These are phyloP conservation scores for Trichoderma gamsii DNA, from an alignment of 495 filamentous ascomycete species.

Conservation along the genomic window DNA sequence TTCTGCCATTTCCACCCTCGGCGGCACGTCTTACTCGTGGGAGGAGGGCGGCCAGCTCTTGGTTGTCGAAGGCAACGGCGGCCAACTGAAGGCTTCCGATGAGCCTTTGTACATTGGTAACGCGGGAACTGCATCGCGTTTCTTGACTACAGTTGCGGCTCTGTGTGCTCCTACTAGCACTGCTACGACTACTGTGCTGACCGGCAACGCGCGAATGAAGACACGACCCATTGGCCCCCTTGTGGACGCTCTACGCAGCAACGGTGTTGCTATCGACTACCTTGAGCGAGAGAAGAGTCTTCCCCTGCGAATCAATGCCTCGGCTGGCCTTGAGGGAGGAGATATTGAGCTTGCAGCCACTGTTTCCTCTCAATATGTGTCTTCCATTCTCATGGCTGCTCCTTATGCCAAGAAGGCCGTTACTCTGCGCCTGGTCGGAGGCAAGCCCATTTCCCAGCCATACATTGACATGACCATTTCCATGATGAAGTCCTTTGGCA, in stretches of 20 bases:
- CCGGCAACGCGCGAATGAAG: slow-evolving; percentile 96
- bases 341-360: slow-evolving; percentile 88
- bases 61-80: slow-evolving; percentile 84
- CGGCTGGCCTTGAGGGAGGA: slow-evolving; percentile 82
- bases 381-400: slow-evolving; percentile 92
- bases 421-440: slow-evolving; percentile 81
- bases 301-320: slow-evolving; percentile 75
- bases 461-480: slow-evolving; percentile 99
- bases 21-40: slow-evolving; percentile 90
- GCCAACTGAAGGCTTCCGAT: slow-evolving; percentile 68
- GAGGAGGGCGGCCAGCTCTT: slow-evolving; percentile 88
- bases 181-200: slow-evolving; percentile 64
- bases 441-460: slow-evolving; percentile 90
- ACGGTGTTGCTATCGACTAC: slow-evolving; percentile 79
- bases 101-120: slow-evolving; percentile 89
- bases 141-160: slow-evolving; percentile 87
- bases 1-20: slow-evolving; percentile 71
- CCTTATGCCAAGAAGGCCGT: slow-evolving; percentile 93
- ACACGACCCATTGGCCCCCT: slow-evolving; percentile 86
- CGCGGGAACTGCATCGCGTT: slow-evolving; percentile 91
- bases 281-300: slow-evolving; percentile 73
- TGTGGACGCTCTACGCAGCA: slow-evolving; percentile 82
- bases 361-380: slow-evolving; percentile 95
- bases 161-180: slow-evolving; percentile 62
- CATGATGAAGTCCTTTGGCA: slow-evolving; percentile 95